Evolutionary conservation across 768 basidiomycete species (phyloP).

Genomic region (Lactifluus hygrophoroides): DNA sequence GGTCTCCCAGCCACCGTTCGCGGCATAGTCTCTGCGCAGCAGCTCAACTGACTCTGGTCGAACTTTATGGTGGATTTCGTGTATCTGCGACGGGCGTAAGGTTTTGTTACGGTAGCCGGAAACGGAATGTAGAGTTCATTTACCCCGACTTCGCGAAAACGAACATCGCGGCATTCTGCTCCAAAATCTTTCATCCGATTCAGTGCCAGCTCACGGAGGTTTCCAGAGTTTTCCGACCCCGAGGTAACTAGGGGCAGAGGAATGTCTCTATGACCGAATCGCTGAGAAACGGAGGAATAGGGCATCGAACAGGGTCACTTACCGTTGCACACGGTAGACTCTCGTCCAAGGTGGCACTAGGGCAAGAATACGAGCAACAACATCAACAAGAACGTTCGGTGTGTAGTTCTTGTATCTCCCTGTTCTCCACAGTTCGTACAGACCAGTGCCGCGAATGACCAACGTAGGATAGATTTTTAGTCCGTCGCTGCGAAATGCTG

Average conservation of each 20-base stretch:
- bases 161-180: conserved; percentile 92
- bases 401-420: conserved; percentile 99
- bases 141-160: conserved; percentile 97
- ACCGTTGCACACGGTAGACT: conserved; percentile 97
- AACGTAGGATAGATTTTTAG: conserved; percentile 98
- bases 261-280: conserved; percentile 60
- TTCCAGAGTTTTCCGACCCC: conserved; percentile 96
- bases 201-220: conserved; percentile 89
- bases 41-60: conserved; percentile 93
- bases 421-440: conserved; percentile 94
- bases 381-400: conserved; percentile 96
- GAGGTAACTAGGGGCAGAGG: conserved; percentile 94
- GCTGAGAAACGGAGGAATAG: background rate
- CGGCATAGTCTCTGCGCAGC: conserved; percentile 88
- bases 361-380: conserved; percentile 92
- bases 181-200: conserved; percentile 99
- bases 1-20: conserved; percentile 99
- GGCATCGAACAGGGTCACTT: conserved; percentile 18
- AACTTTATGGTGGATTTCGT: conserved; percentile 98
- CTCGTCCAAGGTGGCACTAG: conserved; percentile 98
- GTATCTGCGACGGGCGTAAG: conserved; percentile 48
- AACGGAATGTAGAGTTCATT: conserved; percentile 28
- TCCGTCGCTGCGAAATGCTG: conserved; percentile 93
- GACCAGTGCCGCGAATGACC: conserved; percentile 92
- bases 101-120: background rate